Percentiles rank a stretch among this genome's conserved stretches.
Conservation (phyloP, 768 basidiomycete genomes). For the Daedalea quercina region DNA sequence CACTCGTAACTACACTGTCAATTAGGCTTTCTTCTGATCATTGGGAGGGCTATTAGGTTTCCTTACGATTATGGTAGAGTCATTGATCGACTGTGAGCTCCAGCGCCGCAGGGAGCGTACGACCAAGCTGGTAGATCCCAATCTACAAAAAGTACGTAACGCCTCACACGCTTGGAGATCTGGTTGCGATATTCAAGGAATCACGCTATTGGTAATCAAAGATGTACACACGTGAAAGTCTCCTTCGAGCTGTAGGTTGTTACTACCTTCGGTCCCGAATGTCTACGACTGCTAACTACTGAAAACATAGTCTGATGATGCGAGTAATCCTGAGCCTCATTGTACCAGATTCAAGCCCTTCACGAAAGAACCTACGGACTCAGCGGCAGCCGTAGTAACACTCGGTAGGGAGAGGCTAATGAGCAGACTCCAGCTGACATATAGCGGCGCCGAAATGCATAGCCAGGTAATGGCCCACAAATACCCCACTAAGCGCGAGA, state of each 20-base stretch:
- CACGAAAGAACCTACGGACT: not conserved
- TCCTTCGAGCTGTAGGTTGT: too few species aligned
- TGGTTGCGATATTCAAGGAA: not conserved
- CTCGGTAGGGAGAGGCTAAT: not conserved
- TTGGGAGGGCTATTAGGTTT: too few species aligned
- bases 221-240: not conserved
- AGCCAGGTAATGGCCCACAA: conserved; percentile 13
- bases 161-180: too few species aligned
- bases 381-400: not conserved
- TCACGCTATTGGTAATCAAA: not conserved
- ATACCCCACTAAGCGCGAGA: conserved; percentile 6
- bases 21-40: too few species aligned
- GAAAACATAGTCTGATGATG: too few species aligned
- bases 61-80: too few species aligned
- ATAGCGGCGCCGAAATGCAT: conserved; percentile 1
- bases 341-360: not conserved
- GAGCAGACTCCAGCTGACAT: not conserved
- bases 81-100: too few species aligned
- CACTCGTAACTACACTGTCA: too few species aligned
- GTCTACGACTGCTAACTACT: not conserved
- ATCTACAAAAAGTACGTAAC: too few species aligned
- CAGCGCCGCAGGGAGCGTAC: too few species aligned
- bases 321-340: not conserved
- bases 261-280: too few species aligned
- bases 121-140: too few species aligned